phyloP scores from a whole-genome alignment of 768 basidiomycete genomes.

The Ramaria sp. region DNA sequence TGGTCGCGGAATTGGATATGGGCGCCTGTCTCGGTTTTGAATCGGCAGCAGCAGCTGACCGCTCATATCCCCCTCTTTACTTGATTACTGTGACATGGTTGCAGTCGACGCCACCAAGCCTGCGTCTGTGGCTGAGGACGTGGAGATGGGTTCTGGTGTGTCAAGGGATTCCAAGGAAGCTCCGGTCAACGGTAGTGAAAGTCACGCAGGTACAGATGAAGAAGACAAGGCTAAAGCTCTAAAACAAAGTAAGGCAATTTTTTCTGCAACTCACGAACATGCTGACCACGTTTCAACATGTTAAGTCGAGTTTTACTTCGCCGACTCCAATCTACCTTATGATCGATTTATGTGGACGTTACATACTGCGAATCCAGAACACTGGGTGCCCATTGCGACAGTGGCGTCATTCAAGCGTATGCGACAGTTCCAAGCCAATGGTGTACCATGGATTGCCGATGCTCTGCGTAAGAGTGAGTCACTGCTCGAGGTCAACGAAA shows the following conservation, averaged over 20 bases:
- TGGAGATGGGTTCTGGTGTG: no score
- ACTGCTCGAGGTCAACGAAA: slow-evolving; percentile 65
- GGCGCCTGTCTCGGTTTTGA: no score
- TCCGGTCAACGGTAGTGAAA: no score
- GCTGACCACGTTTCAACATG: background rate
- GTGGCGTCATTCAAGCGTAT: slow-evolving; percentile 94
- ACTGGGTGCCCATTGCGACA: slow-evolving; percentile 84
- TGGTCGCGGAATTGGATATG: no score
- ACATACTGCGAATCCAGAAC: slow-evolving; percentile 67
- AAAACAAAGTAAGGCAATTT: background rate
- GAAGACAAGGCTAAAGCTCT: no score
- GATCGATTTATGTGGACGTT: slow-evolving; percentile 97
- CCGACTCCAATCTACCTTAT: slow-evolving; percentile 89
- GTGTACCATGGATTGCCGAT: slow-evolving; percentile 57
- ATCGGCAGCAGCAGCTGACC: no score
- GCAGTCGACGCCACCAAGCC: no score
- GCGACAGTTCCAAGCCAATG: slow-evolving; percentile 54
- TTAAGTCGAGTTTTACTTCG: slow-evolving; percentile 92
- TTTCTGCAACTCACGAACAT: background rate
- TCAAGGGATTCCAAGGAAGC: no score
- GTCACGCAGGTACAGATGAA: no score
- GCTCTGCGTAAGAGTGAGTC: slow-evolving; percentile 42
- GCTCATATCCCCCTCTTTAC: no score
- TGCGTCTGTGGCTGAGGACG: no score
- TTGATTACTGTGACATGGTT: no score